Base-by-base conservation (phyloP, 2,329 filamentous ascomycete species). In the Penicillium sp. region DNA sequence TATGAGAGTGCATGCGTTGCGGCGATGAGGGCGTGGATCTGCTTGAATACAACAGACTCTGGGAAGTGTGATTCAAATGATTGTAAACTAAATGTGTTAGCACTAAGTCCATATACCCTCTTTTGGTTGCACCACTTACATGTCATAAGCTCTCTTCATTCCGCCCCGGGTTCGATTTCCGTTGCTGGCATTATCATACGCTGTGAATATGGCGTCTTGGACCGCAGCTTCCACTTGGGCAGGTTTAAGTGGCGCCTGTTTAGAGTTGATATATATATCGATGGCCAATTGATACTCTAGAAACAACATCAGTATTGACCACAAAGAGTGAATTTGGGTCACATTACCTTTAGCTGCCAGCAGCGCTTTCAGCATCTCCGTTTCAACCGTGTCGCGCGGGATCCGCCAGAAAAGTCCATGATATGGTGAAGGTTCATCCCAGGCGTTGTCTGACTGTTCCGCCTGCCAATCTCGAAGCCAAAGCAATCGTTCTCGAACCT, bases 121-220 rank as follows among this genome's bases (percentile, higher is more conserved):
- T 17, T 30, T 28, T 7, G 19, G 17, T n/a, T 19, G n/a, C 5
- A 35, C 12, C 33, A 73, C 77, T 64, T 68, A 80, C 78, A 83
- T 80, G 40, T 85, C 82, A 46, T 78, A 79, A 11, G 84, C 84
- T 64, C 78, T 82, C 67, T 84, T 86, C 76, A 87, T 82, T 14
- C 82, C 82, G 16, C 85, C 85, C 61, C 85, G 77, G 17, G 79
- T 84, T 59, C 78, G 78, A 64, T 87, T 88, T 30, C 85, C 85
- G 63, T 87, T 88, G 67, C 80, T 87, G 19, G 85, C 84, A 60
- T 84, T 85, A 66, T 88, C 85, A 65, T 87, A 88, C 19, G 79
- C 75, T 25, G 80, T 70, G 70, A 84, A 79, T 17, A 82, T 80
- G 36, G 80, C 75, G 9, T 75, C 75, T 14, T 82, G 69, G 16